phyloP scores from a whole-genome alignment of 164 flowering plant species.

The Tetracentron sinense region DNA sequence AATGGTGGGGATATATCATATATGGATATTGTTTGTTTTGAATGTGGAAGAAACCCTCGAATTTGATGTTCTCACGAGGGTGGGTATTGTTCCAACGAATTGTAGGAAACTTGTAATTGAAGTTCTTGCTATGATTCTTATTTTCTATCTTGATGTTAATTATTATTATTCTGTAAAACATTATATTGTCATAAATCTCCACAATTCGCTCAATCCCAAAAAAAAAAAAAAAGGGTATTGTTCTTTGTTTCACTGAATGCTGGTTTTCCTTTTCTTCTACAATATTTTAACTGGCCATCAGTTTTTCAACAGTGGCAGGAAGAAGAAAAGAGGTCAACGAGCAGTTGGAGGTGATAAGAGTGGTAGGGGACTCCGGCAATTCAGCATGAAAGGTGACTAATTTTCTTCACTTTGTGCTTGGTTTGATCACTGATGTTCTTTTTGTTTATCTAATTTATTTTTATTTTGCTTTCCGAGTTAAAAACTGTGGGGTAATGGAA shows the following conservation, averaged over 20 bases:
- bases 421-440: neutral
- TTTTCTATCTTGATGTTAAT: neutral
- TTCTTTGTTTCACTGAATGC: neutral
- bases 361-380: slow-evolving; percentile 92
- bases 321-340: slow-evolving; percentile 86
- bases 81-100: neutral
- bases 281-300: slow-evolving; percentile 1
- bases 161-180: neutral
- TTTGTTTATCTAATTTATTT: neutral
- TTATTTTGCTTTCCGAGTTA: neutral
- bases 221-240: neutral
- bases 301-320: slow-evolving; percentile 45
- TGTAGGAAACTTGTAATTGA: neutral
- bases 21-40: neutral
- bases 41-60: slow-evolving; percentile 5
- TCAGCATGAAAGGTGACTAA: slow-evolving; percentile 85
- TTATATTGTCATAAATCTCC: neutral
- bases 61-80: neutral
- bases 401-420: neutral
- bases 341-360: slow-evolving; percentile 78
- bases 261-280: neutral
- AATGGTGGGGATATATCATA: neutral
- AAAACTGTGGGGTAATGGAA: neutral
- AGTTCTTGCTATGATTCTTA: neutral
- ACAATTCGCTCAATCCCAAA: no score